Base-by-base conservation (phyloP, 2,329 filamentous ascomycete species). In the Helicocarpus griseus region DNA sequence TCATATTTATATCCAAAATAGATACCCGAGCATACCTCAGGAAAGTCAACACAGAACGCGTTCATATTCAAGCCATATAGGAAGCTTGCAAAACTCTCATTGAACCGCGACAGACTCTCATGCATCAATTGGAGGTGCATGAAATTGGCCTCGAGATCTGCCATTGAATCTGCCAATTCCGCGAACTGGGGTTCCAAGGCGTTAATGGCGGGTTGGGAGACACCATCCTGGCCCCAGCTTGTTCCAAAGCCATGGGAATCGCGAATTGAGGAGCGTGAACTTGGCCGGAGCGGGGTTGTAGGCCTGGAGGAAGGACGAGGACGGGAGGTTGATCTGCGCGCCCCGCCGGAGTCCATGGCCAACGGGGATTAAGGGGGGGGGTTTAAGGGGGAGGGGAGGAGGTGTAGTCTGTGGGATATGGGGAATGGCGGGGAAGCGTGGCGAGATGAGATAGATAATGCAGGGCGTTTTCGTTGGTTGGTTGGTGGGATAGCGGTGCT, bases 61-160 rank as follows among this genome's bases (percentile, higher is more conserved):
- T 96, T 97, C 90, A 98, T 96, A 65, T 97, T 97, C 66, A 98
- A 69, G 1, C 93, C 93, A 62, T 97, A 98, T 43, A 98, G 72
- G 63, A 98, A 97, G 60, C 86, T 89, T 1, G 89, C 89, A 69
- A 98, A 98, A 64, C 87, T 94, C 76, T 98, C 93, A 69, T 85
- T 91, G 70, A 98, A 98, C 24, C 93, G 82, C 22, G 88, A 82
- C 59, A 98, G 71, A 63, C 88, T 95, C 73, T 97, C 91, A 65
- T 98, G 89, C 84, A 98, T 94, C 56, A 96, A 74, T 69, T 97
- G 91, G 59, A 98, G 83, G 66, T 96, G 89, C 85, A 95, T 89
- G 75, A 97, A 89, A 68, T 98, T 97, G 54, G 89, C 88, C 73
- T 98, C 93, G 8, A 98, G 79, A 62, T 97, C 93, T 22, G 89